Evolutionary conservation across 768 basidiomycete species (phyloP).

Genomic region (Inosperma sp.): DNA sequence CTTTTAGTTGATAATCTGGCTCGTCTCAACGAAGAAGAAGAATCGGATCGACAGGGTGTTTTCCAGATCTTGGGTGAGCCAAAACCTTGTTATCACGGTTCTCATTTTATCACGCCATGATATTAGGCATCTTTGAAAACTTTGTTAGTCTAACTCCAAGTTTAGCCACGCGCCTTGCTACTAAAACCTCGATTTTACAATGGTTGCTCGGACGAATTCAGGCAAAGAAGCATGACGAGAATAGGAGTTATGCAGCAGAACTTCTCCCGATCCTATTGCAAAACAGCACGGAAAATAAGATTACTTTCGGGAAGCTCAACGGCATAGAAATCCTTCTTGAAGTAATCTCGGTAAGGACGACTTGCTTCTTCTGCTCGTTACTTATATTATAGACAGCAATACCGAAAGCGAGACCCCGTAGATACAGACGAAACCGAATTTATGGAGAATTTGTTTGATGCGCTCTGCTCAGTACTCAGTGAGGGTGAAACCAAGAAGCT

Average conservation of each 20-base stretch:
- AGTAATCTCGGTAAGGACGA: conserved; percentile 70
- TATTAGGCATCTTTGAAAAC: conserved; percentile 86
- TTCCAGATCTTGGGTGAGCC: conserved; percentile 82
- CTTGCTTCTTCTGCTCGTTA: neutral
- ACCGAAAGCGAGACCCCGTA: conserved; percentile 75
- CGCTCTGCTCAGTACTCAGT: conserved; percentile 78
- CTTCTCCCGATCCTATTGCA: conserved; percentile 89
- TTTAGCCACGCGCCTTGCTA: conserved; percentile 63
- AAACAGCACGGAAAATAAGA: conserved; percentile 60
- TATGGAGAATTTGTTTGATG: conserved; percentile 96
- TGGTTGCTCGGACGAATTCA: conserved; percentile 81
- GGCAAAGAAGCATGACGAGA: conserved; percentile 75
- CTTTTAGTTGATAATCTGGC: conserved; percentile 84
- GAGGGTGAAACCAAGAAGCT: conserved; percentile 74
- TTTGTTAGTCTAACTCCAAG: conserved; percentile 80
- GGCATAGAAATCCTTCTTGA: conserved; percentile 77
- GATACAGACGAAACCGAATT: conserved; percentile 93
- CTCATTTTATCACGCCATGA: conserved; percentile 2
- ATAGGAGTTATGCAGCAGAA: conserved; percentile 90
- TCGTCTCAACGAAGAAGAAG: conserved; percentile 87
- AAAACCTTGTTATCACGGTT: neutral
- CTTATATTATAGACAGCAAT: conserved; percentile 54
- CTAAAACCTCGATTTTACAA: conserved; percentile 66
- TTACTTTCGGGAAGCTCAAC: conserved; percentile 63
- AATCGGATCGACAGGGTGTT: conserved; percentile 86